Conservation (phyloP, 805 yeast genomes). For the Ogataea salicorniae region DNA sequence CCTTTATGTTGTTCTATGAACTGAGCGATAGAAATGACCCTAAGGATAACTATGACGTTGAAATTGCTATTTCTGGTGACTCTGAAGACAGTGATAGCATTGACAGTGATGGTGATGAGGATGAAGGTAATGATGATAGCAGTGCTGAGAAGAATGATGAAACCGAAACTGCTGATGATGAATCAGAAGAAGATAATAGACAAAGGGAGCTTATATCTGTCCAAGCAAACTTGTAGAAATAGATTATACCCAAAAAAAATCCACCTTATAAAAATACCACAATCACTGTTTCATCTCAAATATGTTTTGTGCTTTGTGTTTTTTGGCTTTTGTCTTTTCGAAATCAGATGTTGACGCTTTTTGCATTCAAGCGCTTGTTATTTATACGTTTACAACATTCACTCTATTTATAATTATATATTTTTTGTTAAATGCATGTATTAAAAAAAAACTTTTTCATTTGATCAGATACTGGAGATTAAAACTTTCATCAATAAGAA, state of each 20-base stretch:
- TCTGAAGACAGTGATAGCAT: slow-evolving; percentile 3
- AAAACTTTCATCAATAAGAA: no score
- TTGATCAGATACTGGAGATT: no score
- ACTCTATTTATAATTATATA: no score
- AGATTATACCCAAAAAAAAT: background rate
- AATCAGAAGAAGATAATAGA: slow-evolving; percentile 13
- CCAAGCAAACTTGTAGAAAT: slow-evolving; percentile 14
- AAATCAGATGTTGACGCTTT: no score
- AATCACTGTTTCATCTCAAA: no score
- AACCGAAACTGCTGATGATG: background rate
- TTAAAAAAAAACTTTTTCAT: no score
- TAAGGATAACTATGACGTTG: slow-evolving; percentile 31
- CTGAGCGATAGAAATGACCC: slow-evolving; percentile 25
- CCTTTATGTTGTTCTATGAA: slow-evolving; percentile 91
- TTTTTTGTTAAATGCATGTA: no score
- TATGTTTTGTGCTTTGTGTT: no score
- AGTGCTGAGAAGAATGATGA: background rate
- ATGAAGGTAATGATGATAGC: background rate
- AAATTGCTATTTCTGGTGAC: slow-evolving; percentile 3
- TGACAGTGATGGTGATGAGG: background rate
- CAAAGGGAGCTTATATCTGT: slow-evolving; percentile 18
- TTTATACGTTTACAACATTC: no score
- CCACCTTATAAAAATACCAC: no score
- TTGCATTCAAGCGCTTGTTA: no score
- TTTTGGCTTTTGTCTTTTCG: no score